phyloP scores from a whole-genome alignment of 2,329 filamentous ascomycete species.

The Aureobasidium lini region DNA sequence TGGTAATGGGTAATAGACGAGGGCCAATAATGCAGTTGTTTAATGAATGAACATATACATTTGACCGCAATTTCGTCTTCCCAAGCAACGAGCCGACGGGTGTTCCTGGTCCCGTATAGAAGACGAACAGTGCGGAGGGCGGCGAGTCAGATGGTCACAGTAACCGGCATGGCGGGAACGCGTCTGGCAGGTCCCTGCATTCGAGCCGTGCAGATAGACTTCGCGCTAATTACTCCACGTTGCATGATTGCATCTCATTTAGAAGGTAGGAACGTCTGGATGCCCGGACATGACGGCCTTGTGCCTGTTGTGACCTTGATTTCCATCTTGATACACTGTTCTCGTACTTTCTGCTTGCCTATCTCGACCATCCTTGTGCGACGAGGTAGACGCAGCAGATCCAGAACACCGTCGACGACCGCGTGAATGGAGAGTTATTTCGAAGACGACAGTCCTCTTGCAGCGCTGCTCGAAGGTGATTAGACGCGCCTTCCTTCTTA shows the following conservation, averaged over 20 bases:
- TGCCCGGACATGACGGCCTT: neutral
- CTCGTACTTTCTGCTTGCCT: neutral
- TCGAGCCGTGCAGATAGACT: neutral
- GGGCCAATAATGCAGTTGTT: slow-evolving; percentile 5
- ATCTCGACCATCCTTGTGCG: neutral
- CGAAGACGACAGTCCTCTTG: slow-evolving; percentile 79
- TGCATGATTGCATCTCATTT: slow-evolving; percentile 11
- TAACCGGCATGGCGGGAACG: neutral
- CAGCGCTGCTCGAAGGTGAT: slow-evolving; percentile 78
- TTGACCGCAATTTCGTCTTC: slow-evolving; percentile 3
- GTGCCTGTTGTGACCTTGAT: slow-evolving; percentile 7
- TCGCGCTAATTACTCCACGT: slow-evolving; percentile 8
- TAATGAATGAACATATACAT: neutral
- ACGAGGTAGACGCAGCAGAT: neutral
- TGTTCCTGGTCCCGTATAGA: neutral
- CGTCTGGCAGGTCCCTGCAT: slow-evolving; percentile 5
- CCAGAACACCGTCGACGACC: slow-evolving; percentile 1
- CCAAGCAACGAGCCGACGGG: slow-evolving; percentile 6
- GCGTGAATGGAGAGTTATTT: slow-evolving; percentile 75
- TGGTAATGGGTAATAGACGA: neutral
- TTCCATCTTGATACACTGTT: neutral
- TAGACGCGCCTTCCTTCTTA: neutral
- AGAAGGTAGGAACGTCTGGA: slow-evolving; percentile 1
- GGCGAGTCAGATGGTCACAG: neutral
- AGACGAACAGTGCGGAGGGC: neutral